Conservation (phyloP, 305 asterid genomes). For the Fraxinus baroniana region DNA sequence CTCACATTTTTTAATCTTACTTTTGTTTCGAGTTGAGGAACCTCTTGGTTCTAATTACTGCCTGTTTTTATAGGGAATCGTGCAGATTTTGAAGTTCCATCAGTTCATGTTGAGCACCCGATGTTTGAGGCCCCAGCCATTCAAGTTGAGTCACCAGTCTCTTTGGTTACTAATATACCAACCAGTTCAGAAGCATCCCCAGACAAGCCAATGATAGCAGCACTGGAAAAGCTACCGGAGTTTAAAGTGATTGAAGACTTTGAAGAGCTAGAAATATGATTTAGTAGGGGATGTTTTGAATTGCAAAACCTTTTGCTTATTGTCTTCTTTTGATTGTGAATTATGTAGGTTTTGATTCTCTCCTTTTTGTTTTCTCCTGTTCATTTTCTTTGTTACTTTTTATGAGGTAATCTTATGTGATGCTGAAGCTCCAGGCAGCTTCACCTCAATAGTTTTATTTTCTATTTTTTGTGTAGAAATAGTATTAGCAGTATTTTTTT, state of each 20-base stretch:
- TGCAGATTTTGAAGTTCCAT: conserved; percentile 29
- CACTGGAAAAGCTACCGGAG: conserved; percentile 36
- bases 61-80: conserved; percentile 15
- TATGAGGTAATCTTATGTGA: conserved; percentile 20
- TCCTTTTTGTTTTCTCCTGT: not conserved
- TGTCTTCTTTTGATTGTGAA: conserved; percentile 23
- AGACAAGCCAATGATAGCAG: not conserved
- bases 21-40: conserved; percentile 28
- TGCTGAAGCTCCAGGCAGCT: not conserved
- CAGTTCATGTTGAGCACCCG: conserved; percentile 9
- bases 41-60: conserved; percentile 23
- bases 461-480: not conserved
- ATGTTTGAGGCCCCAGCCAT: conserved; percentile 1
- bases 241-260: conserved; percentile 35
- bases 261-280: conserved; percentile 50
- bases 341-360: conserved; percentile 32
- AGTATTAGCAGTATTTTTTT: conserved; percentile 23
- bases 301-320: conserved; percentile 27
- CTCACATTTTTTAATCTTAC: conserved; percentile 33
- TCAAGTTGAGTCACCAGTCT: conserved; percentile 12
- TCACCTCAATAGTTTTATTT: conserved; percentile 16
- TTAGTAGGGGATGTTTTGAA: conserved; percentile 20
- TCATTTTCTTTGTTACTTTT: conserved; percentile 19
- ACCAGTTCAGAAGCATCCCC: conserved; percentile 13
- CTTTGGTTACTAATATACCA: not conserved